Evolutionary conservation across 164 flowering plant genomes (phyloP).

Genomic region (Kingdonia uniflora): DNA sequence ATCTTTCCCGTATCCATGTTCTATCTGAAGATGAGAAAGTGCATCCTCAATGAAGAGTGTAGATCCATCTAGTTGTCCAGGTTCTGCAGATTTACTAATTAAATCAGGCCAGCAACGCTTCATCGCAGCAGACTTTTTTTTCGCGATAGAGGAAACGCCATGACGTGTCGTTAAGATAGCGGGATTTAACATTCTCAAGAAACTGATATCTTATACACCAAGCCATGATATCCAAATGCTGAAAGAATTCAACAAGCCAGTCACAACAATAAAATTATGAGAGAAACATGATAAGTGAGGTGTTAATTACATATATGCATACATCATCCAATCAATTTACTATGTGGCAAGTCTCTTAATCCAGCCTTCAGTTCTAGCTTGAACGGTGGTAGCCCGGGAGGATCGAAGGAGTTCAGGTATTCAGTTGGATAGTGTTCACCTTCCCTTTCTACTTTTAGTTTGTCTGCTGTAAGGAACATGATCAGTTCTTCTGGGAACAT

Average conservation of each 20-base stretch:
- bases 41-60: slow-evolving; percentile 95
- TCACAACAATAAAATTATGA: too few species aligned
- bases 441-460: too few species aligned
- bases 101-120: slow-evolving; percentile 75
- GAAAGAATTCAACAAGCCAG: slow-evolving; percentile 14
- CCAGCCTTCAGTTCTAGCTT: too few species aligned
- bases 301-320: too few species aligned
- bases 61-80: slow-evolving; percentile 34
- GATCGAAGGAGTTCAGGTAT: too few species aligned
- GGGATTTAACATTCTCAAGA: slow-evolving; percentile 53
- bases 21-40: slow-evolving; percentile 60
- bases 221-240: slow-evolving; percentile 88
- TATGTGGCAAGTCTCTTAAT: too few species aligned
- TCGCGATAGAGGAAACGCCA: slow-evolving; percentile 58
- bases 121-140: slow-evolving; percentile 67
- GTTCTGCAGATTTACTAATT: slow-evolving; percentile 27
- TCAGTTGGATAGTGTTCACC: too few species aligned
- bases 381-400: too few species aligned
- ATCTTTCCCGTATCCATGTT: slow-evolving; percentile 22
- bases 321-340: too few species aligned
- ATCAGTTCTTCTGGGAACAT: too few species aligned
- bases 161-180: slow-evolving; percentile 28
- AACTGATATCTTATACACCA: slow-evolving; percentile 85
- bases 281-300: too few species aligned
- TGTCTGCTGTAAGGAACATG: too few species aligned